phyloP scores from a whole-genome alignment of 805 yeast genomes.

The Tetrapisispora iriomotensis region DNA sequence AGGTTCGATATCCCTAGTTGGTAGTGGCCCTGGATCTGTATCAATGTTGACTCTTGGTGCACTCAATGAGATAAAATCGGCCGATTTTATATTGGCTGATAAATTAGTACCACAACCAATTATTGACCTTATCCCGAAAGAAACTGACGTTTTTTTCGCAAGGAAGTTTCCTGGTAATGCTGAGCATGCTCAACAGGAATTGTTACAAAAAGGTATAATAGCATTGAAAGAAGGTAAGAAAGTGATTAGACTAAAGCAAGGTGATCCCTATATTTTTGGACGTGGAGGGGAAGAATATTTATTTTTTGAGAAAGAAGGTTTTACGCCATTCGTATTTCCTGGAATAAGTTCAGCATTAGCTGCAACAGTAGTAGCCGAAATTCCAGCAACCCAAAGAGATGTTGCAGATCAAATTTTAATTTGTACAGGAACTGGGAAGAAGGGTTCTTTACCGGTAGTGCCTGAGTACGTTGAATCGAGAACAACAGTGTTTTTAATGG shows the following conservation, averaged over 20 bases:
- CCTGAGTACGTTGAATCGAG: slow-evolving; percentile 66
- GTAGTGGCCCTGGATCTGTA: slow-evolving; percentile 89
- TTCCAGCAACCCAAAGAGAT: slow-evolving; percentile 87
- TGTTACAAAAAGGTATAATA: slow-evolving; percentile 60
- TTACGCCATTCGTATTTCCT: slow-evolving; percentile 62
- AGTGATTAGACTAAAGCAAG: slow-evolving; percentile 88
- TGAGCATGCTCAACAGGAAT: slow-evolving; percentile 81
- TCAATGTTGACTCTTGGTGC: slow-evolving; percentile 82
- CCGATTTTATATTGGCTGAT: slow-evolving; percentile 81
- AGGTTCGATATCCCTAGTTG: slow-evolving; percentile 74
- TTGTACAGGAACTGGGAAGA: slow-evolving; percentile 90
- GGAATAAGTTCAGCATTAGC: slow-evolving; percentile 87
- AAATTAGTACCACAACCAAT: slow-evolving; percentile 88
- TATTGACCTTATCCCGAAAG: slow-evolving; percentile 66
- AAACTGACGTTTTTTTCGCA: slow-evolving; percentile 74
- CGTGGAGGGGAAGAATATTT: slow-evolving; percentile 89
- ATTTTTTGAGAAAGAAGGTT: slow-evolving; percentile 62
- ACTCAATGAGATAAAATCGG: slow-evolving; percentile 62
- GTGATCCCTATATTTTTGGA: slow-evolving; percentile 94
- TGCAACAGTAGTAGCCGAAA: slow-evolving; percentile 70
- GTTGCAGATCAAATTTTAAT: slow-evolving; percentile 87
- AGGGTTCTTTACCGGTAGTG: slow-evolving; percentile 67
- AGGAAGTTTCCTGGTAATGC: slow-evolving; percentile 96
- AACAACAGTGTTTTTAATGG: slow-evolving; percentile 85
- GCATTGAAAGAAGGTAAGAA: slow-evolving; percentile 55